phyloP scores from a whole-genome alignment of 139 green algal species.

The Pycnococcus provasolii region DNA sequence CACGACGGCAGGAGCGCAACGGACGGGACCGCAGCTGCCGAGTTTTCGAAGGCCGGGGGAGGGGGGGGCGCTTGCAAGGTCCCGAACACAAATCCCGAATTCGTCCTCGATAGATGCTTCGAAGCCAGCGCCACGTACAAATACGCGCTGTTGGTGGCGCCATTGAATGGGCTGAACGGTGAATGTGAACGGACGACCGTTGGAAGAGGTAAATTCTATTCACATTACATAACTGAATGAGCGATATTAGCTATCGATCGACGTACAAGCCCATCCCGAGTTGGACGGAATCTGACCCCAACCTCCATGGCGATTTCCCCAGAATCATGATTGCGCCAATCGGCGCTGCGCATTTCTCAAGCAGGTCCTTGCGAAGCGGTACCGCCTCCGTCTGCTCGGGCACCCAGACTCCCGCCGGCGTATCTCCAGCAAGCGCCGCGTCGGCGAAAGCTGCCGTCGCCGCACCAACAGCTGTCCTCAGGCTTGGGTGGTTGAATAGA shows the following conservation, averaged over 20 bases:
- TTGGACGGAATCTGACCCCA: constrained; percentile 58
- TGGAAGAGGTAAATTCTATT: too few relatives aligned
- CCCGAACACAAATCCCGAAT: too few relatives aligned
- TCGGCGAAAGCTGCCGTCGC: constrained; percentile 55
- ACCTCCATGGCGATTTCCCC: constrained; percentile 39
- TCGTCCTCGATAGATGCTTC: too few relatives aligned
- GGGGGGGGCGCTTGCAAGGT: too few relatives aligned
- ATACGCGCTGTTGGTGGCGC: too few relatives aligned
- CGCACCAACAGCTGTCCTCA: constrained; percentile 20
- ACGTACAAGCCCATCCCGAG: constrained; percentile 56
- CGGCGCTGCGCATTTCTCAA: not conserved
- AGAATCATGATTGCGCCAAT: not conserved
- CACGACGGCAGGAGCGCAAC: too few relatives aligned
- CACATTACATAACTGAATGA: too few relatives aligned
- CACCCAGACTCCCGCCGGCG: constrained; percentile 86
- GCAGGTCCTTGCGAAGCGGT: not conserved
- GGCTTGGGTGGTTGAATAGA: constrained; percentile 63
- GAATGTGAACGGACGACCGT: too few relatives aligned
- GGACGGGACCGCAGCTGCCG: too few relatives aligned
- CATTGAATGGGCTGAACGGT: too few relatives aligned
- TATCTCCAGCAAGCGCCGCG: constrained; percentile 61
- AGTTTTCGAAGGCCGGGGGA: too few relatives aligned
- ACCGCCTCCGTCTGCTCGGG: constrained; percentile 68
- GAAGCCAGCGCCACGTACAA: too few relatives aligned
- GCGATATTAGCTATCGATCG: not conserved